phyloP scores from a whole-genome alignment of 108 stramenopile genomes.

The Cyclotella cryptica region DNA sequence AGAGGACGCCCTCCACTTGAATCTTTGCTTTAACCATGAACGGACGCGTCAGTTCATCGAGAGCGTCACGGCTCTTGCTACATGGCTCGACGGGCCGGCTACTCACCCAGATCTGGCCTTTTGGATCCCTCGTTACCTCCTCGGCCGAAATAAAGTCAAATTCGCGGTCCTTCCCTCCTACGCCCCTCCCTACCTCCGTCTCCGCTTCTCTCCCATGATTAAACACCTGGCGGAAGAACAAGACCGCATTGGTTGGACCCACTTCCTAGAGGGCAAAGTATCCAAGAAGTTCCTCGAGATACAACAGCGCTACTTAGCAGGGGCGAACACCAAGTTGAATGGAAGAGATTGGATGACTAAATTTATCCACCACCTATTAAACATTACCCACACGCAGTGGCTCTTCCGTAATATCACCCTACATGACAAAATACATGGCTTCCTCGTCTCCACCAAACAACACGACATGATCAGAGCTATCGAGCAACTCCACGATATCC shows the following conservation, averaged over 20 bases:
- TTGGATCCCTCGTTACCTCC: background rate
- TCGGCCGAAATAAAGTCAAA: background rate
- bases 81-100: background rate
- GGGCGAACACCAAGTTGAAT: too few species aligned
- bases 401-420: constrained; percentile 18
- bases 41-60: background rate
- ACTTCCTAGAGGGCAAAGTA: background rate
- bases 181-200: background rate
- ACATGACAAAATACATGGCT: background rate
- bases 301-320: background rate
- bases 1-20: background rate
- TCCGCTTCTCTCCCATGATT: background rate
- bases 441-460: background rate
- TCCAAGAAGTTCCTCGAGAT: background rate
- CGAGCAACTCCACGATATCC: background rate
- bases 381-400: constrained; percentile 16
- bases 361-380: background rate
- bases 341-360: background rate
- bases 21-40: background rate
- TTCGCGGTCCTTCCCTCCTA: background rate
- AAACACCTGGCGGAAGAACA: background rate
- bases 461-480: background rate
- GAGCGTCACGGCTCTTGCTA: background rate
- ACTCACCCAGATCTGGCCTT: constrained; percentile 3
- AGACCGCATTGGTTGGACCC: background rate